Evolutionary conservation across 2,329 filamentous ascomycete species (phyloP), one percentile per base, ranked within the genome.

Genomic region (Mycogone perniciosa): DNA sequence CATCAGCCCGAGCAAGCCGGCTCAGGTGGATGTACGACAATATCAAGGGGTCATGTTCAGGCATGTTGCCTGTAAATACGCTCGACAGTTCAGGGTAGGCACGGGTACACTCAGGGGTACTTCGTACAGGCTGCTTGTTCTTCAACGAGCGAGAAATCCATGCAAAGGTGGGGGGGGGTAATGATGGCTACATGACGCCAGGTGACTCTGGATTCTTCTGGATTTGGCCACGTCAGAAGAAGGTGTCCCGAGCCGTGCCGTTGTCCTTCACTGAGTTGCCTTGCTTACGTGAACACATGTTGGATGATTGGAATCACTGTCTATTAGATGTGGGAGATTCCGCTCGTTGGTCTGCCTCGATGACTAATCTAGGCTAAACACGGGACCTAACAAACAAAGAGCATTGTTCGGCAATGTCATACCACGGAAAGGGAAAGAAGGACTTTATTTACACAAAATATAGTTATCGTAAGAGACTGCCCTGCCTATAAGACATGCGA

Each of bases 11-110:
- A 1, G 73, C 70, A 31, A 77, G 70, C 26, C 69, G 62, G 7
- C 64, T 65, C 48, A 81, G 60, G 57, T 81, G 77, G 34, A 73
- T 73, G 60, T 72, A 81, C 6, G 71, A 72, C 13, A 67, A 58
- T 5, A 81, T 64, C 31, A 74, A 61, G 2, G 73, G 66, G 54
- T 80, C 74, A 33, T 51, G 53, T 38, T 58, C 52, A 6, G 48
- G 39, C 59, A 61, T 61, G 1, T 37, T 47, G 48, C 33, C 37
- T 37, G 7, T 35, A 20, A 20, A 20, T n/a, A 13, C 7, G 10
- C 37, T 9, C 5, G 2, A 35, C 33, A 11, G 11, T 35, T 35
- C 7, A 8, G 33, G 33, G 7, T 35, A 35, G 7, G 7, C 33
- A 11, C 33, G 11, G 33, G 33, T 35, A 20, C 20, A 20, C 20